Evolutionary conservation across 257 asterid genomes (phyloP).

Genomic region (Oldenlandia corymbosa): DNA sequence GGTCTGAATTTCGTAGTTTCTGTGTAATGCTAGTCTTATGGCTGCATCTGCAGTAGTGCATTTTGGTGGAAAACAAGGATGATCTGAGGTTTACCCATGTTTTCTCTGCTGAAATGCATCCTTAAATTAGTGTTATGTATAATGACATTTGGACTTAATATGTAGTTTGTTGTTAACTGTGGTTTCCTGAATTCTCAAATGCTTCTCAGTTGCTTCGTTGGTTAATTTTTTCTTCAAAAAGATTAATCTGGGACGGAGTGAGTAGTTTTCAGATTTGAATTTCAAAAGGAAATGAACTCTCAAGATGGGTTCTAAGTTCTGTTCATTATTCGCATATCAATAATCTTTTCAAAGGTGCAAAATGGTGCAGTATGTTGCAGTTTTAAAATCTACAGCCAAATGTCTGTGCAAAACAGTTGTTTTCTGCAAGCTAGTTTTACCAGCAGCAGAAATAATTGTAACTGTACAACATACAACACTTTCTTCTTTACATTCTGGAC

Average conservation of each 20-base stretch:
- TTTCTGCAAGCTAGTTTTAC: neutral
- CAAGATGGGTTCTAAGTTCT: no score
- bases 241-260: no score
- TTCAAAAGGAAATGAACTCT: no score
- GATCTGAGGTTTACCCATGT: neutral
- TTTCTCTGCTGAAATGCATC: neutral
- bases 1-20: neutral
- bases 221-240: no score
- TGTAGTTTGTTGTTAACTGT: neutral
- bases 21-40: neutral
- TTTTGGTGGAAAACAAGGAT: no score
- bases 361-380: neutral
- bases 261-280: no score
- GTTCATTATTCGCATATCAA: no score
- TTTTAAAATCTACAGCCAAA: neutral
- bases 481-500: neutral
- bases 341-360: no score
- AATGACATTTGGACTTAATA: neutral
- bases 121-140: neutral
- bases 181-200: neutral
- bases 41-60: no score
- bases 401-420: neutral
- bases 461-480: conserved; percentile 7
- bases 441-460: neutral
- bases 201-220: neutral